phyloP scores from a whole-genome alignment of 2,329 filamentous ascomycete species.

The Colletotrichum agaves region DNA sequence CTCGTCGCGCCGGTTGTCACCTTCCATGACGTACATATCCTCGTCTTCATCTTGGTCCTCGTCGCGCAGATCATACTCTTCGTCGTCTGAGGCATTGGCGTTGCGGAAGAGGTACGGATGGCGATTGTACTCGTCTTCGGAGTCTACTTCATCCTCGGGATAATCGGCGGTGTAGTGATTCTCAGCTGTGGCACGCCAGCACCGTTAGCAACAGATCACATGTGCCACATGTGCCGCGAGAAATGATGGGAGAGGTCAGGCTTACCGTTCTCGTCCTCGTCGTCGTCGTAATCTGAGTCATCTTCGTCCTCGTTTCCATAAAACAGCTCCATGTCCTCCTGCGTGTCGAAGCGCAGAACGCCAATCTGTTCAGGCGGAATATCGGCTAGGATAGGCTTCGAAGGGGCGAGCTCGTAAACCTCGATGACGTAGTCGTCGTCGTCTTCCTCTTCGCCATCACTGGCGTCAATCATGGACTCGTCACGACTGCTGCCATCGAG shows the following conservation, averaged over 20 bases:
- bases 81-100: conserved; percentile 63
- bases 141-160: conserved; percentile 81
- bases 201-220: too few relatives aligned
- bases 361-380: conserved; percentile 64
- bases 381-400: conserved; percentile 58
- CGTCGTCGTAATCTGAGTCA: conserved; percentile 73
- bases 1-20: conserved; percentile 47
- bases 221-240: too few relatives aligned
- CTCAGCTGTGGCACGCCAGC: conserved; percentile 62
- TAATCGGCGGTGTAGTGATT: conserved; percentile 85
- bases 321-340: conserved; percentile 69
- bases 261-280: conserved; percentile 74
- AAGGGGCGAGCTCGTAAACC: conserved; percentile 71
- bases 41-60: conserved; percentile 51
- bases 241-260: not conserved
- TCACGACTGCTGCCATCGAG: conserved; percentile 44
- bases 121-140: conserved; percentile 65
- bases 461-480: conserved; percentile 52
- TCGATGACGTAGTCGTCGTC: conserved; percentile 72
- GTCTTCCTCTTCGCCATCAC: conserved; percentile 54
- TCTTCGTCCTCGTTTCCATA: conserved; percentile 68
- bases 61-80: conserved; percentile 60
- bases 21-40: conserved; percentile 48
- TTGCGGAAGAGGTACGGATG: conserved; percentile 66
- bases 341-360: conserved; percentile 65